phyloP scores from a whole-genome alignment of 2,329 filamentous ascomycete genomes.

The Sclerotinia trifoliorum region DNA sequence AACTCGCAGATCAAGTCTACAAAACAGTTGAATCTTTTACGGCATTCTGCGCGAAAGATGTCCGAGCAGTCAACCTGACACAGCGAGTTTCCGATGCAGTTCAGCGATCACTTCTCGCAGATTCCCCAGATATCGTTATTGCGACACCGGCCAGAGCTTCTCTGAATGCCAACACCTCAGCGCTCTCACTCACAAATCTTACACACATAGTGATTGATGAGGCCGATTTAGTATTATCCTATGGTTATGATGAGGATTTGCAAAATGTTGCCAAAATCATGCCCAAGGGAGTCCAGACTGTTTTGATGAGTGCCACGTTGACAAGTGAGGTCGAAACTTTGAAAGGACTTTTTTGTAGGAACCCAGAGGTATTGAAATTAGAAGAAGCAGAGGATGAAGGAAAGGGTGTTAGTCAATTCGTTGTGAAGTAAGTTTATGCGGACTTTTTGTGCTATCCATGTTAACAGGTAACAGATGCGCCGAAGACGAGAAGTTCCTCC shows the following conservation, averaged over 20 bases:
- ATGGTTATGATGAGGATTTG: conserved; percentile 90
- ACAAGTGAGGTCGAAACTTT: conserved; percentile 83
- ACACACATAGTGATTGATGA: conserved; percentile 83
- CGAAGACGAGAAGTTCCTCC: conserved; percentile 96
- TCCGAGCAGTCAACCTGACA: conserved; percentile 81
- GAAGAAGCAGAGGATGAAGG: conserved; percentile 78
- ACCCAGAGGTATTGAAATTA: conserved; percentile 76
- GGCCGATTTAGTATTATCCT: conserved; percentile 88
- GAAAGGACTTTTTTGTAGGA: conserved; percentile 80
- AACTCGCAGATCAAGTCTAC: conserved; percentile 88
- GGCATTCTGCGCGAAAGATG: conserved; percentile 79
- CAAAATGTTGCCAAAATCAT: conserved; percentile 74
- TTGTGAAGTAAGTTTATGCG: conserved; percentile 63
- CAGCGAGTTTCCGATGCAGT: conserved; percentile 89
- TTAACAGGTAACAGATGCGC: conserved; percentile 58
- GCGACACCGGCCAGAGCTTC: conserved; percentile 85
- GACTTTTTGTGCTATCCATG: not conserved
- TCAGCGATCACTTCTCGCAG: conserved; percentile 80
- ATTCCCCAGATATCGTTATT: conserved; percentile 83
- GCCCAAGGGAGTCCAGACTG: conserved; percentile 82
- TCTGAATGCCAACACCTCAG: conserved; percentile 70
- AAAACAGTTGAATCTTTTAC: conserved; percentile 75
- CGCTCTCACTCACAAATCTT: conserved; percentile 68
- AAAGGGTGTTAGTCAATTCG: conserved; percentile 78
- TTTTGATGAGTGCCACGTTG: conserved; percentile 91